Base-by-base conservation (phyloP, 2,329 filamentous ascomycete genomes). In the Lachnellula cervina region DNA sequence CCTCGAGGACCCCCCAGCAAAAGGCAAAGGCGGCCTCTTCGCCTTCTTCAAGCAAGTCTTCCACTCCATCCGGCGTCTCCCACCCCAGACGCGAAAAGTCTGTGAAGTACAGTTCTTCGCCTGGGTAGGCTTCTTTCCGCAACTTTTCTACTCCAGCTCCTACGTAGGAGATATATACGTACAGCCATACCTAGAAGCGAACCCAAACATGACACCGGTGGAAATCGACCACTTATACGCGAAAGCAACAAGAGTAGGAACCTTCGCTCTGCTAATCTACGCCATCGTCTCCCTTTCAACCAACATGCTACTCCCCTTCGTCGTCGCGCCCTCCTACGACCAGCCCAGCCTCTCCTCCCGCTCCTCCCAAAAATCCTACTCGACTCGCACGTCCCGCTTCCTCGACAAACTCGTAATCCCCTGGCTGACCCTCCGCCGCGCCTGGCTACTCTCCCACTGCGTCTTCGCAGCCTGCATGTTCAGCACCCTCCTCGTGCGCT, bases 61-160 rank as follows among this genome's bases (percentile, higher is more conserved):
- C 69, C 81, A 79, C 49, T 91, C 91, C 0, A 88, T 96, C 61
- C 83, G 80, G 65, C 81, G 85, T 40, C 77, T 97, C 6, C 92
- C 93, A 1, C 86, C 86, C 0, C 91, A 96, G 71, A 90, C 94
- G 61, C 81, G 81, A 59, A 86, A 83, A 60, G 90, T 97, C 38
- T 97, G 92, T 68, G 76, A 85, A 61, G 87, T 92, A 0, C 89
- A 94, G 69, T 84, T 93, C 64, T 92, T 86, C 58, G 90, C 90
- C 5, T 97, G 92, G 92, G 86, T 97, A 55, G 93, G 90, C 51
- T 97, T 93, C 83, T 97, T 97, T 66, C 92, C 92, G 1, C 91
- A 96, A 71, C 79, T 97, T 2, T 97, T 96, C 74, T 97, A 97
- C 75, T 90, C 90, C 5, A 96, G 91, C 1, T 95, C 90, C 17